Evolutionary conservation across 192 early-diverging fungal genomes (phyloP).

Genomic region (Geranomyces variabilis): DNA sequence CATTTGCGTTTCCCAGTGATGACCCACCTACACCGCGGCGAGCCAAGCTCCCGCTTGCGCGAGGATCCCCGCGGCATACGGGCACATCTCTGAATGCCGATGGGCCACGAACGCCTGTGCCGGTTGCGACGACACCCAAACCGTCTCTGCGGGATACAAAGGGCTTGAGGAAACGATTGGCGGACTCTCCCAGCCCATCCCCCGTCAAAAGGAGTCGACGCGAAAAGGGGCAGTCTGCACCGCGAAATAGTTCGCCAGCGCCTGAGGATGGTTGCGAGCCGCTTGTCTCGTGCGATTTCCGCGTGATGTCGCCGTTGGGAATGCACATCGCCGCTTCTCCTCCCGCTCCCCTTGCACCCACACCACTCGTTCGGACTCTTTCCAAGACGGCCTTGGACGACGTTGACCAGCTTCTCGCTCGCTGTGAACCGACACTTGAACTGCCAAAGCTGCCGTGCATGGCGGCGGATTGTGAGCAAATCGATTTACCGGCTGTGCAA

Average conservation of each 20-base stretch:
- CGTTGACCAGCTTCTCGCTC: slow-evolving; percentile 2
- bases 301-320: neutral
- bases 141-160: neutral
- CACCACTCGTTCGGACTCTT: neutral
- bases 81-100: too few relatives aligned
- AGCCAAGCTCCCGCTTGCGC: neutral
- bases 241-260: neutral
- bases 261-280: neutral
- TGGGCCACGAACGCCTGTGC: neutral
- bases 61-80: neutral
- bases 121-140: neutral
- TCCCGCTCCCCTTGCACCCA: neutral
- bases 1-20: neutral
- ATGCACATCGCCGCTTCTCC: neutral
- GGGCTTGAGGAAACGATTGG: neutral
- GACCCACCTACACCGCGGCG: neutral
- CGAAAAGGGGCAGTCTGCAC: neutral
- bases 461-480: neutral
- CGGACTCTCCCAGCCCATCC: too few relatives aligned
- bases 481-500: neutral
- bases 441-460: neutral
- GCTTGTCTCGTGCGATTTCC: neutral
- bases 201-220: neutral
- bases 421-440: neutral
- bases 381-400: slow-evolving; percentile 1